Evolutionary conservation across 176 grass and related monocot species (phyloP), one percentile per base, ranked within the genome.

Genomic region (Zea luxurians): DNA sequence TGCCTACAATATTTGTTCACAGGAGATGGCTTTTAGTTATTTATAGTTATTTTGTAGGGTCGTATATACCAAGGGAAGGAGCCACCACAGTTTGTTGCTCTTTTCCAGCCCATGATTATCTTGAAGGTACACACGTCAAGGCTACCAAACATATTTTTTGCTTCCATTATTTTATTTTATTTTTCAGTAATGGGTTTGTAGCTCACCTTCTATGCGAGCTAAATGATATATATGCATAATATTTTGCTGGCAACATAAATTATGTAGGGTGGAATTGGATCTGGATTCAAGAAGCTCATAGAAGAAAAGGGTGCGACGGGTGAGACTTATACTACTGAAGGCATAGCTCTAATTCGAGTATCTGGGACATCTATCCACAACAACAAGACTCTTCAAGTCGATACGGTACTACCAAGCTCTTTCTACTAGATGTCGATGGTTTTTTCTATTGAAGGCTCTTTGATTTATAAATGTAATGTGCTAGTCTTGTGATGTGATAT

Each of bases 101-200:
- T 97, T 79, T 94, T 97, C 80, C 95, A 97, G 43, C 91, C 91
- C 74, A 92, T 97, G 91, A 83, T 97, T 80, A 84, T 97, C 74
- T 79, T 97, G 70, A 97, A 97, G 95, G 95, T 97, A 86, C 20
- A 45, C 21, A 46, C 62, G 9, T 40, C 43, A 77, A 71, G 47
- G 48, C 1, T 43, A 34, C 11, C 1, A 57, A 55, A 66, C 49
- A 48, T 65, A 70, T 61, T 27, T 74, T 36, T 37, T 73, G 52
- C 20, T 68, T 78, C 10, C 40, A n/a, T 66, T 71, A 15, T 82
- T 54, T 79, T 38, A 34, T 78, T 15, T 48, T 73, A 27, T 80
- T 61, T 68, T 76, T 62, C 11, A 53, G 7, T 49, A 50, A 75
- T 38, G 13, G 44, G 7, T 80, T 10, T 46, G 27, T 59, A 67